Conservation (phyloP, 257 asterid species). For the Thymus mandschuricus region DNA sequence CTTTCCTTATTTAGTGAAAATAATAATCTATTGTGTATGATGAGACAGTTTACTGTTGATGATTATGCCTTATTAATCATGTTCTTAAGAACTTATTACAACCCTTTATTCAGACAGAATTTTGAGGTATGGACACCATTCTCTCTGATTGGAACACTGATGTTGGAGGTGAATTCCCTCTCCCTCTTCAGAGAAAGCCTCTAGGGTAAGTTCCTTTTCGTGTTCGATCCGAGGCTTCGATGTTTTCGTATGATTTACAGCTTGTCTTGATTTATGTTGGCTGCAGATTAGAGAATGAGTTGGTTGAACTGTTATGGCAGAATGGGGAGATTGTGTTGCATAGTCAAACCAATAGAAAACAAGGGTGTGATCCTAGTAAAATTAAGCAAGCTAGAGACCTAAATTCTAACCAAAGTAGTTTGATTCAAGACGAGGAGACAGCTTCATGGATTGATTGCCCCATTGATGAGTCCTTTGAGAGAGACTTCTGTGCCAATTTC, state of each 20-base stretch:
- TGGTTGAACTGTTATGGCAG: conserved; percentile 84
- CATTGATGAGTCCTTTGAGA: conserved; percentile 67
- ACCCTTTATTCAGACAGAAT: conserved; percentile 15
- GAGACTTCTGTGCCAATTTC: conserved; percentile 59
- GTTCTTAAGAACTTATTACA: not conserved
- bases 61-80: conserved; percentile 1
- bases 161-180: conserved; percentile 45
- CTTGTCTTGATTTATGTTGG: not conserved
- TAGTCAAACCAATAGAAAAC: conserved; percentile 55
- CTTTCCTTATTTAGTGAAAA: conserved; percentile 20
- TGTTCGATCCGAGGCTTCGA: too few species aligned
- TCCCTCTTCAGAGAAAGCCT: conserved; percentile 51
- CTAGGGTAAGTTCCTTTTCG: conserved; percentile 46
- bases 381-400: conserved; percentile 45
- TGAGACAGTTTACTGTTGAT: conserved; percentile 13
- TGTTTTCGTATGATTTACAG: not conserved
- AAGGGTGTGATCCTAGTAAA: conserved; percentile 33
- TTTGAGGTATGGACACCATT: conserved; percentile 55
- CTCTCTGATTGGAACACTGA: conserved; percentile 69
- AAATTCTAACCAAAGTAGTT: conserved; percentile 35
- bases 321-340: conserved; percentile 77
- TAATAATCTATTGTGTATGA: conserved; percentile 5
- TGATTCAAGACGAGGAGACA: conserved; percentile 58
- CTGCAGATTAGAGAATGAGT: conserved; percentile 62
- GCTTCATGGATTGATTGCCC: conserved; percentile 61